Percentiles rank a stretch among this genome's conserved stretches.
Evolutionary conservation across 768 basidiomycete species (phyloP).

Genomic region (Leccinellum albellum): DNA sequence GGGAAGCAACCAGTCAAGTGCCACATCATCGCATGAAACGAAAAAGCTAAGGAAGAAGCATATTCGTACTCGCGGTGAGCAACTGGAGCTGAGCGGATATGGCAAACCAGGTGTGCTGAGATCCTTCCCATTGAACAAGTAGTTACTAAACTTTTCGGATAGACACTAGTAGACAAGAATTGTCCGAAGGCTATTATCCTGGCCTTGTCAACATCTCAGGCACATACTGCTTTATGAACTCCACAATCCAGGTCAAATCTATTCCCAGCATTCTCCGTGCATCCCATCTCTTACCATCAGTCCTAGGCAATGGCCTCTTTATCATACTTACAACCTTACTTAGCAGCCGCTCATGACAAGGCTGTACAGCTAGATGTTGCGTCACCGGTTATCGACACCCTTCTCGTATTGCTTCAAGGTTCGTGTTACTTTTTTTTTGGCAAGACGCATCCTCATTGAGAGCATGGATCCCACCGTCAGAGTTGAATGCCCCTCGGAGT

Average conservation of each 20-base stretch:
- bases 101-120: slow-evolving; percentile 27
- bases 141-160: slow-evolving; percentile 1
- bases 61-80: slow-evolving; percentile 52
- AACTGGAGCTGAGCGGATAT: slow-evolving; percentile 43
- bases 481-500: slow-evolving; percentile 58
- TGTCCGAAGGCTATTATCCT: slow-evolving; percentile 58
- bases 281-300: slow-evolving; percentile 13
- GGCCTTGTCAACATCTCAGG: slow-evolving; percentile 95
- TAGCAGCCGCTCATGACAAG: slow-evolving; percentile 68
- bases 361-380: slow-evolving; percentile 80
- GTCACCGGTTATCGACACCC: slow-evolving; percentile 81
- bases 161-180: slow-evolving; percentile 27
- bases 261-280: background rate
- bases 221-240: slow-evolving; percentile 97
- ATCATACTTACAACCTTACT: slow-evolving; percentile 73
- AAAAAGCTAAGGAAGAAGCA: slow-evolving; percentile 50
- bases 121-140: background rate
- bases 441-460: slow-evolving; percentile 4
- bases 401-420: slow-evolving; percentile 71
- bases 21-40: slow-evolving; percentile 29
- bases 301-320: slow-evolving; percentile 83
- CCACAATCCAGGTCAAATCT: slow-evolving; percentile 74
- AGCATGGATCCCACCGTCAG: slow-evolving; percentile 33
- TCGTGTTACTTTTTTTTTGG: slow-evolving; percentile 18
- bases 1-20: slow-evolving; percentile 32